Evolutionary conservation across 192 early-diverging fungal species (phyloP).

Genomic region (Spizellomyces punctatus): DNA sequence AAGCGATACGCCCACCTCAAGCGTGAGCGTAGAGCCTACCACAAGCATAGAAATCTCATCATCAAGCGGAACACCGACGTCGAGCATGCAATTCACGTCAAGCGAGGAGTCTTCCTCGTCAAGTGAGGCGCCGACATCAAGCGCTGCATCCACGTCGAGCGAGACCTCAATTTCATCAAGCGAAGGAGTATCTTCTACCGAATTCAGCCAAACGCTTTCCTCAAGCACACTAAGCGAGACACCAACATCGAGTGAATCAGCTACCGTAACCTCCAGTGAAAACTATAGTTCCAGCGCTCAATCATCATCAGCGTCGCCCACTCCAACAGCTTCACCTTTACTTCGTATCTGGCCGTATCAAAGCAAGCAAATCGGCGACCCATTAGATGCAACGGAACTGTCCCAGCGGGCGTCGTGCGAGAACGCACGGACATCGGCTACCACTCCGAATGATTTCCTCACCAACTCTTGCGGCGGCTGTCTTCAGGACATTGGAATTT

Average conservation of each 20-base stretch:
- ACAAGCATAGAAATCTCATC: not conserved
- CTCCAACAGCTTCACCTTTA: conserved; percentile 14
- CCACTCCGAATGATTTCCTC: not conserved
- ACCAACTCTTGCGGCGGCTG: not conserved
- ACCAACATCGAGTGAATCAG: no score
- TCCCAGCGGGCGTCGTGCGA: conserved; percentile 2
- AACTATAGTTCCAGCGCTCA: no score
- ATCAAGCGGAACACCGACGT: not conserved
- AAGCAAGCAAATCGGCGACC: not conserved
- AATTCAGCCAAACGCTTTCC: no score
- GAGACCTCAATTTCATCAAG: no score
- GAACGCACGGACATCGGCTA: not conserved
- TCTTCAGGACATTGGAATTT: conserved; percentile 11
- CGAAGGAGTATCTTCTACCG: no score
- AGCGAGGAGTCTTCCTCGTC: not conserved
- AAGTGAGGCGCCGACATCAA: not conserved
- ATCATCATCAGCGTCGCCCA: not conserved
- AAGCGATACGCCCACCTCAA: not conserved
- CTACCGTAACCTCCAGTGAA: not conserved
- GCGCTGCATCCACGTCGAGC: not conserved
- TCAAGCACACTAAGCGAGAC: no score
- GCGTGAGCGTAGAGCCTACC: not conserved
- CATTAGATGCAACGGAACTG: conserved; percentile 12
- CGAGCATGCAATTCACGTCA: not conserved
- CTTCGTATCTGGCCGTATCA: no score